Base-by-base conservation (phyloP, 129 eudicot species). In the Flaveria robusta region DNA sequence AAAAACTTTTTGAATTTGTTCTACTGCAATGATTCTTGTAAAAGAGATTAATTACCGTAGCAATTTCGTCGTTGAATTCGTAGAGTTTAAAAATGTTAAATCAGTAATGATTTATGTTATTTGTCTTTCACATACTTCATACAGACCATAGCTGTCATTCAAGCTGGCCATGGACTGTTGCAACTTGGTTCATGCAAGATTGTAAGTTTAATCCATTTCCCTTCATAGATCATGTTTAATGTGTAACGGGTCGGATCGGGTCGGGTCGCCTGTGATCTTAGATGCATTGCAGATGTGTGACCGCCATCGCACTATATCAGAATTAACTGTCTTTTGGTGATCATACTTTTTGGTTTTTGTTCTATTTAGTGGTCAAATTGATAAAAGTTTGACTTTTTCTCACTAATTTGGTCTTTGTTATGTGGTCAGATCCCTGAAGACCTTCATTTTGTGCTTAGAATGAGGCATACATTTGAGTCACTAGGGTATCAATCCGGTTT, bases 121-220 rank as follows among this genome's bases (percentile, higher is more conserved):
- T 71, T 65, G 45, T 27, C 13, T 26, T 26, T 55, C 29, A 41
- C 29, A 58, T 74, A 41, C 9, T 52, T 50, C 49, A 8, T 52
- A 67, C 81, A 93, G 98, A 94, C 98, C 22, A 94, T 94, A 50
- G 98, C 98, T 69, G 98, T 94, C 45, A 91, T 94, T 81, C 98
- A 94, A 87, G 98, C 98, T 81, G 98, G 97, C 60, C 98, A 94
- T 86, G 98, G 98, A 65, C 96, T 91, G 72, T 87, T 94, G 74
- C 98, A 94, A 71, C 96, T 94, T 42, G 98, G 98, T 68, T 94
- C 98, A 46, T 94, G 97, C 96, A 94, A 94, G 85, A 94, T 91
- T 86, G 98, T 94, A 84, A 91, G 98, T 88, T 66, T 41, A 59
- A 9, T 83, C 29, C 6, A 45, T 72, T 74, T 58, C 15, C 7